Evolutionary conservation across 352 stramenopile species (phyloP), one percentile per base, ranked within the genome.

Genomic region (Globisporangium nunn): DNA sequence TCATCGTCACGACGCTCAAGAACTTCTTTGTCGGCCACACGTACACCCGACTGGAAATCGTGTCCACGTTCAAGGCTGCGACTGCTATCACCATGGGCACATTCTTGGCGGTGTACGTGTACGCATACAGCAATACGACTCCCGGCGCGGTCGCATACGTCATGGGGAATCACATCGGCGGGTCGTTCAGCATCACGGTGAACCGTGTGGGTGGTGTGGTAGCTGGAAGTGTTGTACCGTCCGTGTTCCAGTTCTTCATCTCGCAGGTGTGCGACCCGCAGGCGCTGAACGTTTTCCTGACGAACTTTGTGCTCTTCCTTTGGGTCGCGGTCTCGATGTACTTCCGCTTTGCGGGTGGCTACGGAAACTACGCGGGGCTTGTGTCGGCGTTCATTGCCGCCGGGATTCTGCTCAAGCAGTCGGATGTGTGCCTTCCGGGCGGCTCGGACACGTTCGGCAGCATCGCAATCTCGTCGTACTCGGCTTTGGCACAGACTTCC

Each of bases 381-480:
- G 43, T 80, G 29, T 70, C 59, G 18, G 65, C 67, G 4, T 67
- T 88, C 59, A 85, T 90, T 56, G 66, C 79, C 5, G 72, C 82
- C 0, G 76, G 70, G 12, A 71, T 90, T 8, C 41, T 92, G 31
- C 66, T 92, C 31, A 67, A 70, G 12, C 80, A 88, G 47, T 76
- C 73, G 2, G 75, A 88, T 43, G 61, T 80, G 6, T 91, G 74
- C 55, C 71, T 75, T 44, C 50, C 59, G 2, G 67, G 73, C 18
- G 64, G 71, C 6, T 67, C 64, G 0, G 64, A 80, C 40, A 77
- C 51, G 30, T 75, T 63, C 0, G 66, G 66, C 1, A 69, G 56
- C 1, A 78, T 86, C 17, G 76, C 79, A 0, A 78, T 90, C 33
- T 78, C 67, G 50, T 91, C 80, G 23, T 91, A 93, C 62, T 87